These are phyloP conservation scores for Macrocybe sp. DNA, from an alignment of 1,284 basidiomycete genomes.

Conservation along the genomic window DNA sequence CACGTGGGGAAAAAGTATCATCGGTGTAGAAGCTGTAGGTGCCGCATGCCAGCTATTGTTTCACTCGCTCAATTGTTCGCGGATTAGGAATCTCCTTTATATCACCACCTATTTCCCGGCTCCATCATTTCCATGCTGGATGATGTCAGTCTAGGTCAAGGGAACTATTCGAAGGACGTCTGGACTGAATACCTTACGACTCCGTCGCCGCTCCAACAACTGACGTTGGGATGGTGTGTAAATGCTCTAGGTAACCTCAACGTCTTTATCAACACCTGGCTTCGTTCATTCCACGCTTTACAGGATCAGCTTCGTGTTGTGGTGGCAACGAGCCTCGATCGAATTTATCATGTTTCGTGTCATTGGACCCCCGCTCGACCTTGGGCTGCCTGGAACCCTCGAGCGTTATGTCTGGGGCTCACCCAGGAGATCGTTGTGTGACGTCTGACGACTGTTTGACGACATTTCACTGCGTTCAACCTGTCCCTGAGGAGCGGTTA, in stretches of 20 bases:
- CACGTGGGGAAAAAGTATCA: slow-evolving; percentile 43
- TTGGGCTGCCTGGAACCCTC: slow-evolving; percentile 48
- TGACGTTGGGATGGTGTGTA: slow-evolving; percentile 56
- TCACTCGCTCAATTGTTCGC: slow-evolving; percentile 10
- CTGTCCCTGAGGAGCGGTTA: slow-evolving; percentile 40
- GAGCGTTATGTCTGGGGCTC: neutral
- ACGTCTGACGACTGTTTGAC: slow-evolving; percentile 30
- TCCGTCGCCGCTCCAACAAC: slow-evolving; percentile 5
- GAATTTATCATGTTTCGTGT: slow-evolving; percentile 42
- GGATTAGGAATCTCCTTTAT: slow-evolving; percentile 50
- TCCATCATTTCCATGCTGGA: slow-evolving; percentile 54
- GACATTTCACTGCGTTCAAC: slow-evolving; percentile 39
- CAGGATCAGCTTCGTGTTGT: slow-evolving; percentile 20
- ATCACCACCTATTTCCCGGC: slow-evolving; percentile 43
- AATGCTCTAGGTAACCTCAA: slow-evolving; percentile 24
- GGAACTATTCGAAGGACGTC: slow-evolving; percentile 21
- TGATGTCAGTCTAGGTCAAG: slow-evolving; percentile 39
- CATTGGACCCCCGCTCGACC: slow-evolving; percentile 19
- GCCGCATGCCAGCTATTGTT: neutral
- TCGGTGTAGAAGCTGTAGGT: slow-evolving; percentile 43
- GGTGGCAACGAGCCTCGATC: slow-evolving; percentile 18
- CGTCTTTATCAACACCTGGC: neutral
- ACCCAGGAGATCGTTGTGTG: slow-evolving; percentile 21
- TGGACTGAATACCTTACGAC: slow-evolving; percentile 46
- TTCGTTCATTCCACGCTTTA: neutral